Base-by-base conservation (phyloP, 306 rosid genomes). In the Ochetophila trinervis region DNA sequence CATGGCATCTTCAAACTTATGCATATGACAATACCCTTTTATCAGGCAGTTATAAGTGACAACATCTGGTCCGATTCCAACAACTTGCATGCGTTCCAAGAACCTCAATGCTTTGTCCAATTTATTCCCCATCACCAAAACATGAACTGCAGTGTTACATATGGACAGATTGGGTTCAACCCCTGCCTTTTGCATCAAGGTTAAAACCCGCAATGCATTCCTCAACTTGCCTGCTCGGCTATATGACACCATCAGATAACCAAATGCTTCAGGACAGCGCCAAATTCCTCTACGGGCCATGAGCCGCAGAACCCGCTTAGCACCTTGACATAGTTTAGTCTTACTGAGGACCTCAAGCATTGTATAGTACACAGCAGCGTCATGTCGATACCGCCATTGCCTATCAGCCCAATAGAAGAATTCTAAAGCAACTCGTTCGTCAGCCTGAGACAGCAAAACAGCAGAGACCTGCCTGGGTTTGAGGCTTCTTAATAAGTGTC, bases 101-200 rank as follows among this genome's bases (percentile, higher is more conserved):
- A 87, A 86, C 74, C 78, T 84, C 78, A 85, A 63, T 8, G 89
- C 96, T 80, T 89, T 89, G 63, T 79, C 80, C 67, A 89, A 68
- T 58, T 86, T 83, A 56, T 47, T 68, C 0, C 84, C 80, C 75
- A 80, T 82, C 67, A 85, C 96, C 82, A 92, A 76, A 69, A 83
- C 91, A 84, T 84, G 79, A 48, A 89, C 69, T 20, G 93, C 83
- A 72, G 86, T 89, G 77, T 89, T 92, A 77, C 93, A 89, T 65
- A 86, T 56, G 8, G 89, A 84, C 54, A 89, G 63, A 81, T 87
- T 68, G 51, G 83, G 88, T 48, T 89, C 91, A 63, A 89, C 83
- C 60, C 98, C 94, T 18, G 95, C 93, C 74, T 50, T 92, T 73
- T 89, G 98, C 98, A 92, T 89, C 81, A 92, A 79, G 20, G 91